Conservation (phyloP, 805 yeast genomes). For the Kodamaea leandrae region DNA sequence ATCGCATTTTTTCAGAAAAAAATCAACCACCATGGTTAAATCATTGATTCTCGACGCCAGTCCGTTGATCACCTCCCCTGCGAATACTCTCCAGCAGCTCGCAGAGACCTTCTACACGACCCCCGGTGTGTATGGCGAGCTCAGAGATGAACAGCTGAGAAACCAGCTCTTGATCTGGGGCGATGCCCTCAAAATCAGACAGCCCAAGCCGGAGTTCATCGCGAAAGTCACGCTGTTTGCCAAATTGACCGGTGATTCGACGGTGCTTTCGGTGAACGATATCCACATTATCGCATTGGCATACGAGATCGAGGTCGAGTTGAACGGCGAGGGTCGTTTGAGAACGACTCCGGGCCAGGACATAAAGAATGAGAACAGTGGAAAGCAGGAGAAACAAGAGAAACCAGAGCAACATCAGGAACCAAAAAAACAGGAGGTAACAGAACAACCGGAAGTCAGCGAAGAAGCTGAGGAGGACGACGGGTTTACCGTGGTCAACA, state of each 20-base stretch:
- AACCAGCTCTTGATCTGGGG: slow-evolving; percentile 80
- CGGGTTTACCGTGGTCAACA: slow-evolving; percentile 22
- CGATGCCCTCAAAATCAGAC: slow-evolving; percentile 64
- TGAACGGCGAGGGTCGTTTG: slow-evolving; percentile 65
- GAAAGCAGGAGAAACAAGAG: slow-evolving; percentile 8
- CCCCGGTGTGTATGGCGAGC: slow-evolving; percentile 86
- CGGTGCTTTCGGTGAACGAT: slow-evolving; percentile 88
- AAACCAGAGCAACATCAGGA: slow-evolving; percentile 14
- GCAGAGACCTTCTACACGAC: slow-evolving; percentile 81
- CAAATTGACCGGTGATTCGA: slow-evolving; percentile 83
- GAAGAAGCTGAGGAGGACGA: slow-evolving; percentile 16
- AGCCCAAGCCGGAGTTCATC: slow-evolving; percentile 67
- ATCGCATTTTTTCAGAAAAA: slow-evolving; percentile 5
- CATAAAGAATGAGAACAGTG: slow-evolving; percentile 27
- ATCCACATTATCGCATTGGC: slow-evolving; percentile 88
- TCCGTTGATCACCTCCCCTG: slow-evolving; percentile 85
- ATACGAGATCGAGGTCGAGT: slow-evolving; percentile 78
- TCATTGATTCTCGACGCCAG: slow-evolving; percentile 89
- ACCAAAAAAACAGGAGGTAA: slow-evolving; percentile 13
- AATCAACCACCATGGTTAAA: slow-evolving; percentile 24
- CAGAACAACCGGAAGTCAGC: slow-evolving; percentile 8
- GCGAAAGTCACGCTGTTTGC: slow-evolving; percentile 73
- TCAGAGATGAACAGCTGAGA: slow-evolving; percentile 82
- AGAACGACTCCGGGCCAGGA: slow-evolving; percentile 64
- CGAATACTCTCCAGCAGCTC: slow-evolving; percentile 63